Base-by-base conservation (phyloP, 2,329 filamentous ascomycete genomes). In the Curvularia sp. region DNA sequence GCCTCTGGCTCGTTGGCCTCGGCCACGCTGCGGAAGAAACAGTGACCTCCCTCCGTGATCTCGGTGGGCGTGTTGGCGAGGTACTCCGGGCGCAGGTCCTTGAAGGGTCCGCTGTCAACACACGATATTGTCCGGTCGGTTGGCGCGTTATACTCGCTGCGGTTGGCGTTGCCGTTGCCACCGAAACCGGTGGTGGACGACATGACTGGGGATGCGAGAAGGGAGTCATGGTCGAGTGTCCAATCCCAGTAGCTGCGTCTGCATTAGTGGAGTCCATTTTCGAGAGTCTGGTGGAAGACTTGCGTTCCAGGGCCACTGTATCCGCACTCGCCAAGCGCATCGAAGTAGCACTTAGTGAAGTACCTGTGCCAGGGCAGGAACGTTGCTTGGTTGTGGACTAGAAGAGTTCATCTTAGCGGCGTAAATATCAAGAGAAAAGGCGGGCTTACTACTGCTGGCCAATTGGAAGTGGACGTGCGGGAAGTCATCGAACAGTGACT, bases 361-460 rank as follows among this genome's bases (percentile, higher is more conserved):
- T 74, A 77, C 9, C 76, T 59, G 55, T 78, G 76, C 76, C 76
- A 78, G 0, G 74, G 63, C 1, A 78, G 65, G 59, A 77, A 78
- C 0, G 66, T 49, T 0, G 74, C 70, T 20, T 68, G 59, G 12
- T 68, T 57, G 53, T 77, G 75, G 30, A 72, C 73, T 75, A 13
- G 12, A 44, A 15, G 41, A 43, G 20, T 43, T 43, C 20, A 24
- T 43, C n/a, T 43, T 43, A 43, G 22, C 41, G 9, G 41, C 9
- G 12, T 43, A 43, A 43, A 20, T 26, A 43, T 43, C 20, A 43
- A 43, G 41, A 43, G 8, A 43, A 43, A 43, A 10, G 41, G 41
- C 41, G 41, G 12, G 20, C 41, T 43, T 43, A 43, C 41, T 43
- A 24, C 41, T 43, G 20, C 22, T 5, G 9, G 49, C 57, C 13